These are phyloP conservation scores for Athelia sp. DNA, from an alignment of 1,284 basidiomycete species.

Conservation along the genomic window DNA sequence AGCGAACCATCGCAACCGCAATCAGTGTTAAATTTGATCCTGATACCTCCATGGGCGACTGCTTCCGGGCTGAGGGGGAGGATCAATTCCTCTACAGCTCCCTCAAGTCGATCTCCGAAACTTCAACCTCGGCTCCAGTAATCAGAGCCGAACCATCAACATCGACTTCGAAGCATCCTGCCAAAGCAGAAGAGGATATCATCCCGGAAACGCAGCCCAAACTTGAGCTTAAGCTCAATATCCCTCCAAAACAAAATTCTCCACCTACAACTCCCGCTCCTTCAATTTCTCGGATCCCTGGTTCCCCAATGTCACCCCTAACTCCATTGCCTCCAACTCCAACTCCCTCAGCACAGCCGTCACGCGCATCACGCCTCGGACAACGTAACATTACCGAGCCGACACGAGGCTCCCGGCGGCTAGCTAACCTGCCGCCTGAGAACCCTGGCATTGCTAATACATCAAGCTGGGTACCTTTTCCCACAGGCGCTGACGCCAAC, in stretches of 20 bases:
- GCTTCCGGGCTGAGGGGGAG: constrained; percentile 7
- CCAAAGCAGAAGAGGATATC: background rate
- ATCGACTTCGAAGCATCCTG: background rate
- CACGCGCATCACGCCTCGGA: too few species aligned
- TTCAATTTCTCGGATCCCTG: background rate
- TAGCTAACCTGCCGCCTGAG: too few species aligned
- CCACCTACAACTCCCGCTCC: background rate
- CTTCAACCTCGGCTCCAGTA: background rate
- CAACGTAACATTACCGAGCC: too few species aligned
- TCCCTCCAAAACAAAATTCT: background rate
- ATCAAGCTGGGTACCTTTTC: background rate
- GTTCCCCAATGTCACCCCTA: background rate
- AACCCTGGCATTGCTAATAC: background rate
- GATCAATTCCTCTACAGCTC: constrained; percentile 2
- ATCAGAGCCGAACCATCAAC: background rate
- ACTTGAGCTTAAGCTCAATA: background rate
- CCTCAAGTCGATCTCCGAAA: constrained; percentile 1
- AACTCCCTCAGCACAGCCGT: too few species aligned
- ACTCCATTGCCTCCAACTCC: background rate
- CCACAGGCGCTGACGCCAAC: background rate
- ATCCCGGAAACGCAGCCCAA: background rate
- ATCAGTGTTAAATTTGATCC: constrained; percentile 11
- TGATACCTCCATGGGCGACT: background rate
- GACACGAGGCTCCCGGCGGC: too few species aligned
- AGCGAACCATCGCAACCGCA: constrained; percentile 5